phyloP scores from a whole-genome alignment of 495 filamentous ascomycete genomes.

The Penicillium arizonense region DNA sequence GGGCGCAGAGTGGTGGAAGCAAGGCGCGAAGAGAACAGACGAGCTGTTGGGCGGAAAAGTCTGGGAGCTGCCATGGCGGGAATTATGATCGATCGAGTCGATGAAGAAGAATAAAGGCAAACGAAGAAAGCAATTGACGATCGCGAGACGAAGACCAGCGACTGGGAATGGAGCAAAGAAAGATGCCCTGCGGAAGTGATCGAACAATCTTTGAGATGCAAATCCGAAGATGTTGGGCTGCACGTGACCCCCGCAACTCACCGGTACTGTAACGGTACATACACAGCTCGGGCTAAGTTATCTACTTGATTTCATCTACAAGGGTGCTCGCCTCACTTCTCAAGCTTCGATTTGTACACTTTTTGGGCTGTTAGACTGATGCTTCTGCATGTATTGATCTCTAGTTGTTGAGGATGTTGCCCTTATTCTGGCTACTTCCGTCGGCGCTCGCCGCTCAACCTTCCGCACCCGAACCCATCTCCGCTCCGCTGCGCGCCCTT shows the following conservation, averaged over 20 bases:
- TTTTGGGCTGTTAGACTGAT: background rate
- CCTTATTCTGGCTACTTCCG: constrained; percentile 20
- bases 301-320: constrained; percentile 1
- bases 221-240: constrained; percentile 41
- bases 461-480: constrained; percentile 71
- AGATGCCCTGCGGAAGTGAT: constrained; percentile 13
- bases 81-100: constrained; percentile 14
- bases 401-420: constrained; percentile 19
- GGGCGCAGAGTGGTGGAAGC: constrained; percentile 50
- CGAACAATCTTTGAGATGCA: constrained; percentile 30
- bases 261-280: constrained; percentile 32
- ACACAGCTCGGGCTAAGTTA: constrained; percentile 1
- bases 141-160: constrained; percentile 25
- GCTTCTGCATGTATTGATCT: background rate
- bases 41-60: constrained; percentile 77
- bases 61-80: constrained; percentile 63
- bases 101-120: constrained; percentile 11
- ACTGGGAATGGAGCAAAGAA: constrained; percentile 19
- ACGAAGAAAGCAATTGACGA: constrained; percentile 28
- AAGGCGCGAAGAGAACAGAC: constrained; percentile 67
- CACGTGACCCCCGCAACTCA: constrained; percentile 39
- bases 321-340: background rate
- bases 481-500: constrained; percentile 77
- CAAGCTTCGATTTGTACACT: background rate
- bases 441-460: constrained; percentile 66